Percentiles rank a stretch among this genome's conserved stretches.
Evolutionary conservation across 805 yeast species (phyloP).

Genomic region (Pichia insulana): DNA sequence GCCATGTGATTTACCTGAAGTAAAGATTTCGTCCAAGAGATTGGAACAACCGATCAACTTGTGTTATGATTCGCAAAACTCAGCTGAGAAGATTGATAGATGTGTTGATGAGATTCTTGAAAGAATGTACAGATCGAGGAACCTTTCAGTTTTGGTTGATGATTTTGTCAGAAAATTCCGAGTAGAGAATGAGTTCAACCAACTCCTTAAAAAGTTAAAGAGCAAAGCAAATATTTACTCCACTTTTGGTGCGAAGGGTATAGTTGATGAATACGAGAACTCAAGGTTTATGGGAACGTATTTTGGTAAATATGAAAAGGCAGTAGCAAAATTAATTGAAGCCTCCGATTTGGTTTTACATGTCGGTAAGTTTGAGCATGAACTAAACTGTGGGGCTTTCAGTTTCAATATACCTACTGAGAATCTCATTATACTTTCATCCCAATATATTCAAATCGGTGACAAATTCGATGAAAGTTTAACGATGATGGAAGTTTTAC

Average conservation of each 20-base stretch:
- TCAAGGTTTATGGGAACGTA: slow-evolving; percentile 40
- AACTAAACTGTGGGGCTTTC: slow-evolving; percentile 57
- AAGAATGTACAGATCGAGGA: slow-evolving; percentile 29
- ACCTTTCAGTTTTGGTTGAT: slow-evolving; percentile 36
- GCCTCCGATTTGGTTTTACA: slow-evolving; percentile 60
- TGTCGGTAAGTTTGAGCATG: slow-evolving; percentile 59
- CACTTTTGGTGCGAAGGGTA: slow-evolving; percentile 32
- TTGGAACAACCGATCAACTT: slow-evolving; percentile 27
- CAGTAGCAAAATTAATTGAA: slow-evolving; percentile 32
- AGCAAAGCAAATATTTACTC: slow-evolving; percentile 33
- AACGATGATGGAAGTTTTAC: slow-evolving; percentile 29
- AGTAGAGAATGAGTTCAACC: slow-evolving; percentile 23
- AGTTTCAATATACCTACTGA: slow-evolving; percentile 28
- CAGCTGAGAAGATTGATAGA: slow-evolving; percentile 13
- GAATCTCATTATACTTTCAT: slow-evolving; percentile 30
- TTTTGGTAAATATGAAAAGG: slow-evolving; percentile 27
- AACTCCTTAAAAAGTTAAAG: slow-evolving; percentile 26
- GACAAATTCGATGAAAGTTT: slow-evolving; percentile 19
- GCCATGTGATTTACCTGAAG: slow-evolving; percentile 63
- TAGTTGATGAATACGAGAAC: slow-evolving; percentile 29
- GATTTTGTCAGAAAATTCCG: slow-evolving; percentile 34
- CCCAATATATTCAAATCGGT: slow-evolving; percentile 34
- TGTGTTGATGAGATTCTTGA: slow-evolving; percentile 28
- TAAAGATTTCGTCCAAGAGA: slow-evolving; percentile 33
- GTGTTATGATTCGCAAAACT: slow-evolving; percentile 13